Evolutionary conservation across 306 rosid species (phyloP).

Genomic region (Mimosa pudica): DNA sequence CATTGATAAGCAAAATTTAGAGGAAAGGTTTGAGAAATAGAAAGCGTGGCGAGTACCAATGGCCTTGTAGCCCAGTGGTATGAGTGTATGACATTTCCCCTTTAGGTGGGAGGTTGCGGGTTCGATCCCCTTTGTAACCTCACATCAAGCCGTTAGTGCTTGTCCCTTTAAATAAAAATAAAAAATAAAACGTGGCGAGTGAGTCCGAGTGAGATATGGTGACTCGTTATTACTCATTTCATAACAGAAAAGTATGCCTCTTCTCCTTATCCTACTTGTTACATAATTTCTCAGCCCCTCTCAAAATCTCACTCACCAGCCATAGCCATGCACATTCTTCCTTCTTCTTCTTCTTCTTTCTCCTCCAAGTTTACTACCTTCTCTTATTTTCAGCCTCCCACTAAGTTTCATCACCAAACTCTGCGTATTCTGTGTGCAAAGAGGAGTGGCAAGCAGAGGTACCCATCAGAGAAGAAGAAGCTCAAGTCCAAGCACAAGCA

Average conservation of each 20-base stretch:
- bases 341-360: slow-evolving; percentile 23
- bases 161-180: too few relatives aligned
- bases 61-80: too few relatives aligned
- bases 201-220: background rate
- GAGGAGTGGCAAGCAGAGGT: slow-evolving; percentile 80
- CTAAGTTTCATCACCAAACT: slow-evolving; percentile 36
- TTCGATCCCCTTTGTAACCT: too few relatives aligned
- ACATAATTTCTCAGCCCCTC: background rate
- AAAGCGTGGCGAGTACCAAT: too few relatives aligned
- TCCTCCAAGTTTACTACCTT: slow-evolving; percentile 42
- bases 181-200: too few relatives aligned
- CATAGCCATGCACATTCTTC: slow-evolving; percentile 54
- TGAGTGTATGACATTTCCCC: too few relatives aligned
- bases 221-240: background rate
- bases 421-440: slow-evolving; percentile 51
- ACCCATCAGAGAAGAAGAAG: slow-evolving; percentile 93
- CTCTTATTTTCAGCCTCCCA: slow-evolving; percentile 28
- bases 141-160: too few relatives aligned
- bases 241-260: background rate
- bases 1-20: too few relatives aligned
- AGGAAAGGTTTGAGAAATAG: too few relatives aligned
- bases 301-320: background rate
- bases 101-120: too few relatives aligned
- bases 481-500: slow-evolving; percentile 64
- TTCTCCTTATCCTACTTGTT: slow-evolving; percentile 37